These are phyloP conservation scores for Intubia oerlemansii DNA, from an alignment of 2,329 filamentous ascomycete genomes.

Conservation along the genomic window DNA sequence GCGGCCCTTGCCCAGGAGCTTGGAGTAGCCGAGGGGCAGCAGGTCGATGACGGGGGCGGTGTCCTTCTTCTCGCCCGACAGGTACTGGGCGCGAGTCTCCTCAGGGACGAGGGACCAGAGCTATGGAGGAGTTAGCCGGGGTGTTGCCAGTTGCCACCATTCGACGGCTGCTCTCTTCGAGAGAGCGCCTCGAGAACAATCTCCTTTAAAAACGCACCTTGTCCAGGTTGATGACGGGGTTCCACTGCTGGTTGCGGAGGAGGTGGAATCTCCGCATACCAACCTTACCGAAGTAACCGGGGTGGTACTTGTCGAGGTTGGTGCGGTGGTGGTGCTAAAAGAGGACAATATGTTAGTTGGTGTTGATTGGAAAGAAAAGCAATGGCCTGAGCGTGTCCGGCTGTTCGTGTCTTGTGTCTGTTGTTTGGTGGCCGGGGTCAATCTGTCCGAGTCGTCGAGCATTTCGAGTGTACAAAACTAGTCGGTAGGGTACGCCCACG, in stretches of 20 bases:
- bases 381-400: too few relatives aligned
- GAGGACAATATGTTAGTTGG: background rate
- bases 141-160: background rate
- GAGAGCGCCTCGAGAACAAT: background rate
- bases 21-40: constrained; percentile 90
- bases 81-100: constrained; percentile 86
- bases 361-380: too few relatives aligned
- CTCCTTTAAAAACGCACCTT: constrained; percentile 36
- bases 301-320: constrained; percentile 72
- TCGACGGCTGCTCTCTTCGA: background rate
- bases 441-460: too few relatives aligned
- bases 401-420: too few relatives aligned
- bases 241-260: constrained; percentile 91
- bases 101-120: constrained; percentile 87
- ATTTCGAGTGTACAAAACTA: too few relatives aligned
- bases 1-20: constrained; percentile 96
- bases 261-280: constrained; percentile 96
- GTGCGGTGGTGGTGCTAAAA: constrained; percentile 73
- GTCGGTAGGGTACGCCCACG: too few relatives aligned
- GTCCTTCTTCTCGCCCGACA: constrained; percentile 58
- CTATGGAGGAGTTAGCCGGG: constrained; percentile 24
- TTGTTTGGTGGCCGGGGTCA: too few relatives aligned
- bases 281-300: constrained; percentile 98
- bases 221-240: constrained; percentile 95
- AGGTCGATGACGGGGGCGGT: constrained; percentile 96